A percentile compares a stretch with the other conserved stretches of the same genome.
phyloP scores from a whole-genome alignment of 305 asterid genomes.

The Fraxinus paxiana region DNA sequence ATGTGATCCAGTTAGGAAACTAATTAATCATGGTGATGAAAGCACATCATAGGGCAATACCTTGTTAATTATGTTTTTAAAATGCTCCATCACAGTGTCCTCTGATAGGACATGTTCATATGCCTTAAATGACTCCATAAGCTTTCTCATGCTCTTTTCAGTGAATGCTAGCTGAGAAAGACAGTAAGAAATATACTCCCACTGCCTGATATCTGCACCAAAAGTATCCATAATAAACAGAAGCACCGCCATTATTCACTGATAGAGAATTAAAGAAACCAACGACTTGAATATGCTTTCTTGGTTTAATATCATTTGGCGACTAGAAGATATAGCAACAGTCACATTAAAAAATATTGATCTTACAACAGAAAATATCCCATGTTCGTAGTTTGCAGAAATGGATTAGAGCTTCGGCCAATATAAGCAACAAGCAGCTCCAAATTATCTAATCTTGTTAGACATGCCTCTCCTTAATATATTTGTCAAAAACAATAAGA shows the following conservation, averaged over 20 bases:
- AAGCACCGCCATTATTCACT: background rate
- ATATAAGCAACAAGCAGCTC: background rate
- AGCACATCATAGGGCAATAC: slow-evolving; percentile 30
- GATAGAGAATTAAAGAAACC: background rate
- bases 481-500: background rate
- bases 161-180: slow-evolving; percentile 86
- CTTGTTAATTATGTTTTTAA: slow-evolving; percentile 73
- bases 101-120: slow-evolving; percentile 76
- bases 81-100: slow-evolving; percentile 78
- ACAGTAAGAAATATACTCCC: slow-evolving; percentile 90
- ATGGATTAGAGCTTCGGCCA: background rate
- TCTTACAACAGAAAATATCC: background rate
- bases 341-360: background rate
- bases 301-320: background rate
- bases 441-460: background rate
- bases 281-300: background rate
- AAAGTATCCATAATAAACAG: slow-evolving; percentile 20
- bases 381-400: slow-evolving; percentile 4
- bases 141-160: slow-evolving; percentile 83
- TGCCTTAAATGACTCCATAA: slow-evolving; percentile 77
- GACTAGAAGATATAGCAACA: slow-evolving; percentile 2
- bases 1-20: background rate
- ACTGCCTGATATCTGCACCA: slow-evolving; percentile 66
- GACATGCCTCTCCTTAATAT: slow-evolving; percentile 6
- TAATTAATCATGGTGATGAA: background rate